A percentile compares a stretch with the other conserved stretches of the same genome.
Evolutionary conservation across 73 alveolate species (phyloP).

Genomic region (Paramecium primaurelia): DNA sequence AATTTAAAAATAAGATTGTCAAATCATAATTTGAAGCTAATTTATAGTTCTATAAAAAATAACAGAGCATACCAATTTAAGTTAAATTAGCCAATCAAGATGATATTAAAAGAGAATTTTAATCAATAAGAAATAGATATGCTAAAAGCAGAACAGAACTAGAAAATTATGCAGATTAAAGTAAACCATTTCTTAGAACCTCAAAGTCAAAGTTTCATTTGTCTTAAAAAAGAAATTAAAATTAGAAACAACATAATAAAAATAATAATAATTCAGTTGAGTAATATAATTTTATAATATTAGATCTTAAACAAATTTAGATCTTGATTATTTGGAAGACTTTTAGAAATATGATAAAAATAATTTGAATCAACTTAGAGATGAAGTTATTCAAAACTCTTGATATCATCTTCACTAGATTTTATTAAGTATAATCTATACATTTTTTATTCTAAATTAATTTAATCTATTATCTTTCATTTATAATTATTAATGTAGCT

Average conservation of each 20-base stretch:
- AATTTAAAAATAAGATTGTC: neutral
- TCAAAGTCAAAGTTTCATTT: neutral
- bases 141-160: neutral
- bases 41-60: neutral
- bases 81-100: neutral
- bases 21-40: neutral
- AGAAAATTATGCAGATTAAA: neutral
- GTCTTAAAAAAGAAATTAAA: neutral
- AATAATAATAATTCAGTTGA: neutral
- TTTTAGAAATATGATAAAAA: neutral
- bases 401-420: neutral
- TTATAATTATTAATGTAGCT: neutral
- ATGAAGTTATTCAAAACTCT: neutral
- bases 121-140: neutral
- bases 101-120: neutral
- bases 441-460: neutral
- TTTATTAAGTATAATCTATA: neutral
- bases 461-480: neutral
- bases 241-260: neutral
- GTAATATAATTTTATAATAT: neutral
- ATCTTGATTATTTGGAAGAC: neutral
- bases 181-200: neutral
- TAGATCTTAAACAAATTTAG: neutral
- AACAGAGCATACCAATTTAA: neutral
- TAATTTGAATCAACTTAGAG: neutral